Base-by-base conservation (phyloP, 2,329 filamentous ascomycete genomes). In the Sporothrix brasiliensis region DNA sequence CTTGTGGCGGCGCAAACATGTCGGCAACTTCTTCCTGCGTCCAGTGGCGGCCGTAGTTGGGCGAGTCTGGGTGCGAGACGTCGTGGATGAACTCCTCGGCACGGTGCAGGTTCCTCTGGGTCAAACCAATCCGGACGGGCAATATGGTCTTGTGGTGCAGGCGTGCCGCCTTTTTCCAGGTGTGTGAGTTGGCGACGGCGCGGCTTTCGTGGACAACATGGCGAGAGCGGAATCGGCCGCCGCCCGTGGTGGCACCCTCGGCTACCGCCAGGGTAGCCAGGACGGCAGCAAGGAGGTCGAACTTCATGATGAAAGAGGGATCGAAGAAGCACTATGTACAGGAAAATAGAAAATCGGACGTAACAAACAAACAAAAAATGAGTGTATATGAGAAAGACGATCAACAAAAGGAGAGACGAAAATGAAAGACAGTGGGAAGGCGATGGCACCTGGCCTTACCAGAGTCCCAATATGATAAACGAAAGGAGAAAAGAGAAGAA, bases 1-100 rank as follows among this genome's bases (percentile, higher is more conserved):
- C 82, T 7, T 78, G 73, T 16, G 73, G 74, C 0, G 81, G 80
- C 10, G 82, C 78, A 76, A 85, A 85, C 67, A 79, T 81, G 13
- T 81, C 78, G 10, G 79, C 77, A 2, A 85, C 76, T 73, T 84
- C 77, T 30, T 82, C 77, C 2, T 79, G 73, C 6, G 80, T 80
- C 81, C 83, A 84, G 76, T 85, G 82, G 70, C 81, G 79, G 68
- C 83, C 83, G 73, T 84, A 85, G 47, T 79, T 79, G 19, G 79
- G 74, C 7, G 82, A 84, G 13, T 75, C 73, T 2, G 83, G 83
- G 73, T 85, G 78, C 1, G 83, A 77, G 19, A 85, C 81, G 21
- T 81, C 78, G 34, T 79, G 75, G 13, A 84, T 76, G 54, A 81
- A 80, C 61, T 81, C 80, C 71, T 84, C 82, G 4, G 79, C 82